Conservation (phyloP, 2,329 filamentous ascomycete species). For the Fusarium sp. region DNA sequence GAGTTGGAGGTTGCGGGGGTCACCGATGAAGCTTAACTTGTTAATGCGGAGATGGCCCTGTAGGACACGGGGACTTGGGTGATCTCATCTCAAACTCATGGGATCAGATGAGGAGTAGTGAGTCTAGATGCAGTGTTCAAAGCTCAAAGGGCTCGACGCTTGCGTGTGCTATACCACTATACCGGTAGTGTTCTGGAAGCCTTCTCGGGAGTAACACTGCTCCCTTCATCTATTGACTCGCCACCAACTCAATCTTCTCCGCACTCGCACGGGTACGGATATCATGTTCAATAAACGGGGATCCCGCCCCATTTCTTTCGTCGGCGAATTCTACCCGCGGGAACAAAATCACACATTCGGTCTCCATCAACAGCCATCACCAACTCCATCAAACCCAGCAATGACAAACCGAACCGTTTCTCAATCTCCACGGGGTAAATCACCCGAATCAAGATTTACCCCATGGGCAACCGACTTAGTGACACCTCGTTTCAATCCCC, state of each 20-base stretch:
- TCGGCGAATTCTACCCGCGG: neutral
- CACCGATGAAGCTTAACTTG: neutral
- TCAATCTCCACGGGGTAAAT: constrained; percentile 12
- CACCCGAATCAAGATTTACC: constrained; percentile 5
- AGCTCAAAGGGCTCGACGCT: neutral
- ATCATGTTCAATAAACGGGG: too few species aligned
- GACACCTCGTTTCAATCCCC: neutral
- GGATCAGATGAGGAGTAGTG: neutral
- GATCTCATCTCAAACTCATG: neutral
- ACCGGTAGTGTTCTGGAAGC: neutral
- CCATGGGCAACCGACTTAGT: constrained; percentile 10
- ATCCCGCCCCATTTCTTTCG: neutral
- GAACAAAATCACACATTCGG: neutral
- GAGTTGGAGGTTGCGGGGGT: neutral
- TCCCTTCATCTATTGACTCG: neutral
- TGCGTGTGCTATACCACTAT: neutral
- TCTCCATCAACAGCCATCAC: neutral
- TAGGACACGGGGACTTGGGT: neutral
- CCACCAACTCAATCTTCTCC: neutral
- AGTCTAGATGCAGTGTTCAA: neutral
- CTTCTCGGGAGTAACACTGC: neutral
- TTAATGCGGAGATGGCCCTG: neutral
- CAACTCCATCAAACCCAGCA: neutral
- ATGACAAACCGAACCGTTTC: constrained; percentile 2
- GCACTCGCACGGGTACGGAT: neutral